Evolutionary conservation across 176 grass and related monocot species (phyloP), one percentile per base, ranked within the genome.

Genomic region (Tuctoria greenei): DNA sequence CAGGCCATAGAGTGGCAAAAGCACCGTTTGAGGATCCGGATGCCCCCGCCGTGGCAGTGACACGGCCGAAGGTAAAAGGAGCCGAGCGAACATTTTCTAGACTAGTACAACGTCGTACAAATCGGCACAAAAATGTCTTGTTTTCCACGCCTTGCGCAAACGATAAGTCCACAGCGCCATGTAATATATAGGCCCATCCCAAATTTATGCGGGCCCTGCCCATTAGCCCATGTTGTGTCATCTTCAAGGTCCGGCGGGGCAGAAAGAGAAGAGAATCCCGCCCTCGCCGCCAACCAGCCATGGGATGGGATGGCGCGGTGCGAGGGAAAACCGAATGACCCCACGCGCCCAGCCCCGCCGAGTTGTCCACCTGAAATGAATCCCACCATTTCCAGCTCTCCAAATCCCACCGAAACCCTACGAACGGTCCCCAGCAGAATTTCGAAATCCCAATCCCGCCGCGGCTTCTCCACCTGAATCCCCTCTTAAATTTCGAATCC

Each of bases 401-500:
- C 4, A 47, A 47, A 47, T 47, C 14, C 45, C 45, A 16, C 47
- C 47, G 17, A 51, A 50, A 18, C 47, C 47, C 47, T 18, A 15
- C 15, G 9, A 72, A 71, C 67, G 26, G 51, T 9, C 51, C 20
- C 51, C 51, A 1, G 64, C 51, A 1, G 64, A 86, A 15, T 82
- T 77, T 82, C 72, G 57, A 86, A 82, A 71, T 65, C 65, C 10
- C 8, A 86, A 79, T 18, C 14, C 3, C 60, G 17, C 51, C 42
- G 70, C 59, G 1, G 16, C 36, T 21, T 31, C 12, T 58, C 6
- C 17, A 20, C 49, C 13, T 28, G 8, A 4, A 10, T 16, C 46
- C 8, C 36, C 27, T 28, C 55, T 81, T 81, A 82, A 82, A 82
- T 81, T 55, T 76, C 78, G 27, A 76, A 38, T 20, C 24, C 24